Percentiles rank a stretch among this genome's conserved stretches.
These are phyloP conservation scores for Diacronema lutheri DNA, from an alignment of 78 protist genomes.

Conservation along the genomic window DNA sequence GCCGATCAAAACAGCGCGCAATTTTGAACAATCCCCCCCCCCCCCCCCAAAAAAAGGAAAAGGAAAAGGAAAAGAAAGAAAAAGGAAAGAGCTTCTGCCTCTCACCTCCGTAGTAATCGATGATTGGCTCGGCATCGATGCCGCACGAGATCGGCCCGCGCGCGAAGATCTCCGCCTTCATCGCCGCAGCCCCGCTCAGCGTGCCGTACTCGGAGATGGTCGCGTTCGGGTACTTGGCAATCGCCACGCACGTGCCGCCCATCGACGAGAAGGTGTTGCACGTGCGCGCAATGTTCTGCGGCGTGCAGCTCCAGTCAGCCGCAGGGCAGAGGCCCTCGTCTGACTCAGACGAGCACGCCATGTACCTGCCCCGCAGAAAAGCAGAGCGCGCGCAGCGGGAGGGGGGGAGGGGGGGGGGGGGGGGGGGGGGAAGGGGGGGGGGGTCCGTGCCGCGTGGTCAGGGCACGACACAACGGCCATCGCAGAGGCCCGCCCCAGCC, in stretches of 20 bases:
- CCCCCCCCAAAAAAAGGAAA: too few species aligned
- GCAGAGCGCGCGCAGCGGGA: too few species aligned
- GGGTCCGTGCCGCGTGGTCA: too few species aligned
- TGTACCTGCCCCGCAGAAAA: too few species aligned
- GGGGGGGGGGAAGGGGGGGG: too few species aligned
- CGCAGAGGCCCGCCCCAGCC: too few species aligned
- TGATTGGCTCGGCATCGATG: slow-evolving; percentile 43
- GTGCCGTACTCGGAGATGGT: slow-evolving; percentile 75
- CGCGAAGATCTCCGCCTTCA: slow-evolving; percentile 76
- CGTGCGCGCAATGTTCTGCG: slow-evolving; percentile 64
- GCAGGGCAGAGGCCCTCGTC: slow-evolving; percentile 21
- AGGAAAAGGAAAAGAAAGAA: too few species aligned
- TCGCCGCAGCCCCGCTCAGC: slow-evolving; percentile 46
- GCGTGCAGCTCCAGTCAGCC: slow-evolving; percentile 49
- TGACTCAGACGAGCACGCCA: slow-evolving; percentile 50
- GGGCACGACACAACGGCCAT: too few species aligned
- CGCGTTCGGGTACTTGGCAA: slow-evolving; percentile 58
- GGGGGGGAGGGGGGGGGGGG: too few species aligned
- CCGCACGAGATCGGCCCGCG: slow-evolving; percentile 74
- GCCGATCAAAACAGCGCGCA: too few species aligned
- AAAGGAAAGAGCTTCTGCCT: too few species aligned
- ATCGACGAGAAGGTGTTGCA: slow-evolving; percentile 67
- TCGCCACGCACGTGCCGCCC: slow-evolving; percentile 66
- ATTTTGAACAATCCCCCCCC: too few species aligned
- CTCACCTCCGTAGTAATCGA: slow-evolving; percentile 42